Evolutionary conservation across 2,329 filamentous ascomycete species (phyloP).

Genomic region (Cladorrhinum sp.): DNA sequence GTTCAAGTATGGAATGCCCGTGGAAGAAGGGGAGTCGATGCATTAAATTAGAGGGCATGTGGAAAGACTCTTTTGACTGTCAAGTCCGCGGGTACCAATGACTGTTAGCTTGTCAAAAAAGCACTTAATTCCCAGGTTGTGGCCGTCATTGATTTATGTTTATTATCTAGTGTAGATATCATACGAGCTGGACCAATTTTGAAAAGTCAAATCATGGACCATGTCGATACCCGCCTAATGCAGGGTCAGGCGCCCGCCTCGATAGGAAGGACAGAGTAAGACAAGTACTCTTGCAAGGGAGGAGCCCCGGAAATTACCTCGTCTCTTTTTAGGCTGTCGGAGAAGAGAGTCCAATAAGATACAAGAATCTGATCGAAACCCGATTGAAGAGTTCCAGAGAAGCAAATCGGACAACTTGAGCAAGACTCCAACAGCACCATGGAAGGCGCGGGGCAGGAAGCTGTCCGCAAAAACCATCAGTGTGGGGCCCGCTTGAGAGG

Average conservation of each 20-base stretch:
- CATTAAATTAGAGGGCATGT: too few species aligned
- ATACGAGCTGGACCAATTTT: too few species aligned
- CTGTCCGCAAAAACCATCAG: neutral
- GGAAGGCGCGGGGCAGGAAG: constrained; percentile 1
- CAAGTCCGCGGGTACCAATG: too few species aligned
- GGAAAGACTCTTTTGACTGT: too few species aligned
- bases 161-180: neutral
- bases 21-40: neutral
- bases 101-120: too few species aligned
- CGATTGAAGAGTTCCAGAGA: too few species aligned
- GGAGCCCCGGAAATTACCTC: neutral
- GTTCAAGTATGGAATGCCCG: neutral
- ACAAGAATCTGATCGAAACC: too few species aligned
- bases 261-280: too few species aligned
- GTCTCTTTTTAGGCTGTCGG: neutral
- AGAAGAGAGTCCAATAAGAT: neutral
- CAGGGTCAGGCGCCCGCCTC: neutral
- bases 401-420: too few species aligned
- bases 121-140: too few species aligned
- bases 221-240: neutral
- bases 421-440: too few species aligned
- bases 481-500: neutral
- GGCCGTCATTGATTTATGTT: too few species aligned
- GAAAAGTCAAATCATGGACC: neutral
- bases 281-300: neutral